Evolutionary conservation across 2,329 filamentous ascomycete species (phyloP), one percentile per base, ranked within the genome.

Genomic region (Cladorrhinum sp.): DNA sequence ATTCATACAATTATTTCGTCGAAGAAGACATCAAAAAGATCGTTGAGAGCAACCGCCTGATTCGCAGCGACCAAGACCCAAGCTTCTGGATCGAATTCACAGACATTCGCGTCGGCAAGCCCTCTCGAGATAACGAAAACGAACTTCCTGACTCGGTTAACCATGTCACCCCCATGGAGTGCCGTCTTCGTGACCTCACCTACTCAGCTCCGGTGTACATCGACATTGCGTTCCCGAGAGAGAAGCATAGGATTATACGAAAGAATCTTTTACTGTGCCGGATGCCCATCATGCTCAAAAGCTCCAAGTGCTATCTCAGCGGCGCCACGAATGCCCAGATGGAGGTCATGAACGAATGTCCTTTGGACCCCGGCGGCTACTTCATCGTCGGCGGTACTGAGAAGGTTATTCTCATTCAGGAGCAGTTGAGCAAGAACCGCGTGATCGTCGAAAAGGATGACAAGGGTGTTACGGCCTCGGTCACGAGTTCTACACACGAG

Each of bases 1-100:
- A 99, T 78, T 98, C 95, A 23, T 99, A 96, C 82, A 97, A 99
- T 77, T 96, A 95, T 77, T 98, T 99, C 69, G 90, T 97, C 67
- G 92, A 99, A 68, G 90, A 96, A 59, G 93, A 98, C 73, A 87
- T 99, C 74, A 96, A 96, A 77, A 93, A 97, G 70, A 99, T 99
- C 68, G 89, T 99, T 66, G 88, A 91, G 72, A 91, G 93, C 55
- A 98, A 97, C 73, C 87, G 89, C 53, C 89, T 87, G 45, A 90
- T 99, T 65, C 86, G 90, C 67, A 96, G 93, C 75, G 93, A 98
- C 79, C 90, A 95, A 50, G 92, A 98, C 71, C 90, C 90, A 65
- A 90, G 89, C 66, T 98, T 98, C 73, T 96, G 90, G 80, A 87
- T 98, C 68, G 91, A 95, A 81, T 92, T 96, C 70, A 91, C 90